phyloP scores from a whole-genome alignment of 352 stramenopile species.

The Phytophthora gonapodyides region DNA sequence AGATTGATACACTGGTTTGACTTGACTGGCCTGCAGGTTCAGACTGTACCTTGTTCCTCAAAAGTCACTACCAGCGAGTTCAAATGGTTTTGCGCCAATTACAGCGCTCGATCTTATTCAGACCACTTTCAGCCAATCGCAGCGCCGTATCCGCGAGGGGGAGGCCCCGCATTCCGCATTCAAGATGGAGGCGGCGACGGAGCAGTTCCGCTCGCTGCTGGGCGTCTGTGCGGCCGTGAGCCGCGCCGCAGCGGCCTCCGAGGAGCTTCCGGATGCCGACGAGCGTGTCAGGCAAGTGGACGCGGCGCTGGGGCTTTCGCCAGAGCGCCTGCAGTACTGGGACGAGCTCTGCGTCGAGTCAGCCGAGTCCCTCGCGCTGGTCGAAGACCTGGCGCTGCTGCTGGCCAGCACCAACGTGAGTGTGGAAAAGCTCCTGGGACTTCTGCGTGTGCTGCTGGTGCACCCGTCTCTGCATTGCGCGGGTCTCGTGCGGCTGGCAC shows the following conservation, averaged over 20 bases:
- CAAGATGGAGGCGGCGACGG: conserved; percentile 43
- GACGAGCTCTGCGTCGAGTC: conserved; percentile 39
- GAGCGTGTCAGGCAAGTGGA: conserved; percentile 13
- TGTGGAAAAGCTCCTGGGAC: conserved; percentile 34
- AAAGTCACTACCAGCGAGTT: not conserved
- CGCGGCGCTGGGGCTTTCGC: conserved; percentile 28
- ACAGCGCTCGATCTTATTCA: too few species aligned
- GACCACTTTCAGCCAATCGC: conserved; percentile 43
- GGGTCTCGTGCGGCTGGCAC: conserved; percentile 60
- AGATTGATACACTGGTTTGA: not conserved
- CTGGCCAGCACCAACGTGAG: conserved; percentile 58
- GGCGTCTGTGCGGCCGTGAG: conserved; percentile 42
- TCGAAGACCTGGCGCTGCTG: conserved; percentile 60
- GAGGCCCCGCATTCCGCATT: conserved; percentile 20
- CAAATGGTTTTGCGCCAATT: not conserved
- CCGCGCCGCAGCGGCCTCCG: conserved; percentile 13
- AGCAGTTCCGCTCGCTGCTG: conserved; percentile 52
- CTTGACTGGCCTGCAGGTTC: conserved; percentile 12
- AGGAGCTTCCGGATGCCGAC: conserved; percentile 3
- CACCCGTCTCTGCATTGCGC: conserved; percentile 39
- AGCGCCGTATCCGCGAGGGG: conserved; percentile 10
- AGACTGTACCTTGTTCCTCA: too few species aligned
- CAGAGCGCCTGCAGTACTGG: conserved; percentile 64
- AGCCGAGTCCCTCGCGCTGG: conserved; percentile 23
- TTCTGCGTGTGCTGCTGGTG: conserved; percentile 45